Evolutionary conservation across 495 filamentous ascomycete species (phyloP), one percentile per base, ranked within the genome.

Genomic region (Penicilliopsis zonata): DNA sequence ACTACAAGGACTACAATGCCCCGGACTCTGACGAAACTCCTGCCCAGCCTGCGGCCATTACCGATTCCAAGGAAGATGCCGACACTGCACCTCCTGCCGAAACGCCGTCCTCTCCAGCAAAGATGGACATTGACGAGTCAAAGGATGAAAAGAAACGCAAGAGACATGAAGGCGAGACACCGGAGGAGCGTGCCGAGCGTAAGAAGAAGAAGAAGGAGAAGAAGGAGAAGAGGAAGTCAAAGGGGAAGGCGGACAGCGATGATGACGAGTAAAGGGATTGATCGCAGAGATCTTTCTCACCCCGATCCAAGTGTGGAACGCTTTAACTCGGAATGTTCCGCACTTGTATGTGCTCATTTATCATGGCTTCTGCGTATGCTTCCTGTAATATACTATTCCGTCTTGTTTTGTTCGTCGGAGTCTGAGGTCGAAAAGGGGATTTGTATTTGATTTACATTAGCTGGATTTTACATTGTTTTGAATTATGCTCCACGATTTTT

Each of bases 1-100:
- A 78, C 21, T 94, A 95, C 69, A 86, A 79, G 53, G 90, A 98
- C 63, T 94, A 74, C 67, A 79, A 65, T 48, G 70, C 61, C 9
- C 59, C 72, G 28, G 22, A 55, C 25, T 59, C 72, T 27, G 65
- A 61, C 33, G 55, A 61, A 7, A 53, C 53, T 12, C 46, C 59
- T 9, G 53, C 55, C 9, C 50, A 63, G 34, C 35, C 63, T 28
- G 55, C 61, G 13, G 53, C 58, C 17, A 64, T 69, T 37, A 57
- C 52, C 17, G 46, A 53, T 12, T 25, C 47, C 10, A 53, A 52
- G 34, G 45, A 55, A 13, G 64, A 70, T 5, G 49, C 57, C 27
- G 35, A 49, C 7, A 38, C 49, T 26, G 45, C 60, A 3, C 41
- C 33, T 17, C 41, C 64, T 13, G 37, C 28, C 35, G 59, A 47